Evolutionary conservation across 257 asterid genomes (phyloP).

Genomic region (Haberlea rhodopensis): DNA sequence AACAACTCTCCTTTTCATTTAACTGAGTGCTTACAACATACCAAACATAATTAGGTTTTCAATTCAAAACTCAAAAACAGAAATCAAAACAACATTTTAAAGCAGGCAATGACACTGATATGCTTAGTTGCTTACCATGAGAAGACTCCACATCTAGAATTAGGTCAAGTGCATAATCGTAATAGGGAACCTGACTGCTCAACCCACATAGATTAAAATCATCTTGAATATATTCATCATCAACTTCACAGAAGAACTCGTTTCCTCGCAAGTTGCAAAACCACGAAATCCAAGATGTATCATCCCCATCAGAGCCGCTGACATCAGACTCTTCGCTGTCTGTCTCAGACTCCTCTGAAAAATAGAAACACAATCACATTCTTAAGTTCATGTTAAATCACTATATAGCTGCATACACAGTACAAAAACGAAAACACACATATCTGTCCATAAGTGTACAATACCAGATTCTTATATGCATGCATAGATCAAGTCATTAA

Average conservation of each 20-base stretch:
- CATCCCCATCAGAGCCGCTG: constrained; percentile 98
- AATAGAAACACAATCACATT: constrained; percentile 18
- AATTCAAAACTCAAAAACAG: background rate
- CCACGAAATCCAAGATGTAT: constrained; percentile 98
- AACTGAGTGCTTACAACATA: background rate
- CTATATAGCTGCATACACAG: constrained; percentile 2
- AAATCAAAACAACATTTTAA: constrained; percentile 1
- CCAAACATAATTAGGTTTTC: background rate
- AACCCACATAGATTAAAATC: constrained; percentile 96
- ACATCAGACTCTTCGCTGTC: constrained; percentile 96
- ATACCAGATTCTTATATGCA: background rate
- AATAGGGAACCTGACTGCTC: constrained; percentile 95
- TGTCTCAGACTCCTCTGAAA: constrained; percentile 89
- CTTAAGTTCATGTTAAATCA: constrained; percentile 12
- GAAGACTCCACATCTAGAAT: constrained; percentile 94
- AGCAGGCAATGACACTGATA: constrained; percentile 10
- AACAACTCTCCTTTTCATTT: background rate
- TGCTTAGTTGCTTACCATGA: constrained; percentile 81
- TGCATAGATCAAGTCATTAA: background rate
- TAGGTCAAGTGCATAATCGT: constrained; percentile 92
- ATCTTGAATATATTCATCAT: constrained; percentile 95
- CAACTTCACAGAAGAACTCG: constrained; percentile 96
- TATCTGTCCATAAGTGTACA: background rate
- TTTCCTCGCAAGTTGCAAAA: constrained; percentile 98
- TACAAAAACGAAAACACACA: background rate